These are phyloP conservation scores for Larix sibirica DNA, from an alignment of 83 land plant species.

Conservation along the genomic window DNA sequence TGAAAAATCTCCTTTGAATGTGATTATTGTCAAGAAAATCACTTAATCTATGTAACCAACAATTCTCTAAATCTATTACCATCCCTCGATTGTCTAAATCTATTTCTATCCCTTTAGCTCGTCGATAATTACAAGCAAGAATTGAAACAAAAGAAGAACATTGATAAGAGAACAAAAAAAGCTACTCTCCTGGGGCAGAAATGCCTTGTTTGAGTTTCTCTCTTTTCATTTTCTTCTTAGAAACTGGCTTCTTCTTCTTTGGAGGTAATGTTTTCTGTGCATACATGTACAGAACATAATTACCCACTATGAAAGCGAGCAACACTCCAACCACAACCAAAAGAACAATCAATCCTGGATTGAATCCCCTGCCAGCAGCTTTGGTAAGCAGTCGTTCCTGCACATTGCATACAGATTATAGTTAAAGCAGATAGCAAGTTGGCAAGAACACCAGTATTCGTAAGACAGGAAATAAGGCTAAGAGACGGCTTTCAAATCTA, in stretches of 20 bases:
- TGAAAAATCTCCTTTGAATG: neutral
- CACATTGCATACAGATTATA: neutral
- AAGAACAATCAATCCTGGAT: slow-evolving; percentile 85
- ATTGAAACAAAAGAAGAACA: neutral
- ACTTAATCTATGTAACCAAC: neutral
- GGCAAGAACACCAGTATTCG: neutral
- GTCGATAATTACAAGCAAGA: neutral
- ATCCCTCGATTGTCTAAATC: neutral
- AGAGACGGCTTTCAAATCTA: neutral
- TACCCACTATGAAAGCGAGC: slow-evolving; percentile 75
- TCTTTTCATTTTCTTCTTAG: slow-evolving; percentile 96
- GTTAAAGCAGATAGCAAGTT: neutral
- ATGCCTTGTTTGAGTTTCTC: slow-evolving; percentile 96
- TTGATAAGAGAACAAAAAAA: neutral
- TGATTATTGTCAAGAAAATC: neutral
- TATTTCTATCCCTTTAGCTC: slow-evolving; percentile 7
- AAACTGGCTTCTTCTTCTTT: slow-evolving; percentile 95
- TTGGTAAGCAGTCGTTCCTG: slow-evolving; percentile 16
- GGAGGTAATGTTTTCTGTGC: slow-evolving; percentile 91
- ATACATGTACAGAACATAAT: slow-evolving; percentile 77
- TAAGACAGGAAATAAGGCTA: neutral
- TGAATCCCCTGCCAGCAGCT: slow-evolving; percentile 67
- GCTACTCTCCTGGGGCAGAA: slow-evolving; percentile 90
- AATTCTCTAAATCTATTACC: slow-evolving; percentile 1
- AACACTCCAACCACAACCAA: slow-evolving; percentile 74